Conservation (phyloP, 306 rosid genomes). For the Senna tora region DNA sequence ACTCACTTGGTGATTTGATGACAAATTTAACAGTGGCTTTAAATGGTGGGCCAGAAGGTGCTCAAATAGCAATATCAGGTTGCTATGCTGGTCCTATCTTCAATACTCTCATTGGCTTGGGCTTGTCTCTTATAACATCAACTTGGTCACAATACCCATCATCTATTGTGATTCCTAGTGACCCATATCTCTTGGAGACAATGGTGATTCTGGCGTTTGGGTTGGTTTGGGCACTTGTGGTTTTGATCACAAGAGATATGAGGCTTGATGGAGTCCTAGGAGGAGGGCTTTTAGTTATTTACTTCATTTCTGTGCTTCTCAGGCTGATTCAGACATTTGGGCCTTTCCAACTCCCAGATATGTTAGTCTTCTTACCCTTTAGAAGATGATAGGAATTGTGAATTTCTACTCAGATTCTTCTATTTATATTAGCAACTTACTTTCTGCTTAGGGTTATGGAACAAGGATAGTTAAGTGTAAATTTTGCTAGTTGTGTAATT, state of each 20-base stretch:
- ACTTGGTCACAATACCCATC: conserved; percentile 51
- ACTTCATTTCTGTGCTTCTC: conserved; percentile 45
- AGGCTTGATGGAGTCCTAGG: conserved; percentile 53
- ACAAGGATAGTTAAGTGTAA: conserved; percentile 14
- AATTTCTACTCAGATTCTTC: neutral
- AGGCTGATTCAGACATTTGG: conserved; percentile 57
- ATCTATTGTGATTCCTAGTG: conserved; percentile 45
- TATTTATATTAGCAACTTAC: conserved; percentile 17
- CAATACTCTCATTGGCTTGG: conserved; percentile 53
- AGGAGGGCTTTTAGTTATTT: conserved; percentile 54
- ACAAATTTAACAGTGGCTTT: conserved; percentile 58
- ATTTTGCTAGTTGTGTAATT: conserved; percentile 24
- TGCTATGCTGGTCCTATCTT: conserved; percentile 69
- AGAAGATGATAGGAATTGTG: conserved; percentile 1
- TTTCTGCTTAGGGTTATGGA: conserved; percentile 17
- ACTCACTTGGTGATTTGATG: conserved; percentile 66
- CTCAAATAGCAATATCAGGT: conserved; percentile 59
- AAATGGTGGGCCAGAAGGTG: conserved; percentile 53
- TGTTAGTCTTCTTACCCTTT: conserved; percentile 8
- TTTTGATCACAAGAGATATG: conserved; percentile 46
- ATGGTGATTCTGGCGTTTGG: conserved; percentile 48
- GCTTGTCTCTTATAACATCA: conserved; percentile 46
- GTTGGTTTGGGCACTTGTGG: conserved; percentile 55
- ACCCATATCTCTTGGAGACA: conserved; percentile 60
- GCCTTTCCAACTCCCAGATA: conserved; percentile 37